phyloP scores from a whole-genome alignment of 768 basidiomycete species.

The Coprinopsis strossmayeri region DNA sequence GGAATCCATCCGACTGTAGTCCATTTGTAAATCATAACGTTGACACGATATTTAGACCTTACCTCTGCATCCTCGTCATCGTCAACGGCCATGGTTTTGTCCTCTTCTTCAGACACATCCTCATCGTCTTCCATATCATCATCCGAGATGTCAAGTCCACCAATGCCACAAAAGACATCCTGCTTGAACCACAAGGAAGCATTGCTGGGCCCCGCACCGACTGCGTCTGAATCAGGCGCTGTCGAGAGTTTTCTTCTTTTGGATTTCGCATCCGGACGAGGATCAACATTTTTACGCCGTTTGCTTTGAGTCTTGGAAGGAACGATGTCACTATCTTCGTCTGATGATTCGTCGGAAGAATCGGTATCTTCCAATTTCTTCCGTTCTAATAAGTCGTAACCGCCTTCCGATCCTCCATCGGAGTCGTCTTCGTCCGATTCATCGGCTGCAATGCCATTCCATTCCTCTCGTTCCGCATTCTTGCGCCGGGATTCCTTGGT shows the following conservation, averaged over 20 bases:
- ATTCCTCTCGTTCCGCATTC: slow-evolving; percentile 72
- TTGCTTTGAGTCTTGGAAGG: slow-evolving; percentile 32
- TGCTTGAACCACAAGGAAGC: slow-evolving; percentile 96
- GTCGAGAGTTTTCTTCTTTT: slow-evolving; percentile 52
- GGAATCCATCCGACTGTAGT: not conserved
- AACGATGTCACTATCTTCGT: slow-evolving; percentile 26
- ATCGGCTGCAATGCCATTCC: slow-evolving; percentile 61
- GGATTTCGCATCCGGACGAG: slow-evolving; percentile 29
- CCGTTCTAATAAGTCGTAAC: slow-evolving; percentile 63
- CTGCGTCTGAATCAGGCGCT: slow-evolving; percentile 33
- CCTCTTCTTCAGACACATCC: slow-evolving; percentile 16
- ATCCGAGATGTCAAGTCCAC: slow-evolving; percentile 26
- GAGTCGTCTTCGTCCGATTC: slow-evolving; percentile 36
- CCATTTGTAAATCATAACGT: not conserved
- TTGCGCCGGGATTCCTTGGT: slow-evolving; percentile 72
- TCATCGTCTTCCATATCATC: slow-evolving; percentile 24
- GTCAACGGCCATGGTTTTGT: slow-evolving; percentile 13
- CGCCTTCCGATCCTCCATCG: slow-evolving; percentile 48
- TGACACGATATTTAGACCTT: not conserved
- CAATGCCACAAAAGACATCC: slow-evolving; percentile 72
- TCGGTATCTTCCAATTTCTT: slow-evolving; percentile 43
- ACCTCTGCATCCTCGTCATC: not conserved
- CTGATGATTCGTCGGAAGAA: slow-evolving; percentile 49
- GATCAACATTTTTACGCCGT: slow-evolving; percentile 22
- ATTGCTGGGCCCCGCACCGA: slow-evolving; percentile 26